Base-by-base conservation (phyloP, 495 filamentous ascomycete genomes). In the Neurospora africana region DNA sequence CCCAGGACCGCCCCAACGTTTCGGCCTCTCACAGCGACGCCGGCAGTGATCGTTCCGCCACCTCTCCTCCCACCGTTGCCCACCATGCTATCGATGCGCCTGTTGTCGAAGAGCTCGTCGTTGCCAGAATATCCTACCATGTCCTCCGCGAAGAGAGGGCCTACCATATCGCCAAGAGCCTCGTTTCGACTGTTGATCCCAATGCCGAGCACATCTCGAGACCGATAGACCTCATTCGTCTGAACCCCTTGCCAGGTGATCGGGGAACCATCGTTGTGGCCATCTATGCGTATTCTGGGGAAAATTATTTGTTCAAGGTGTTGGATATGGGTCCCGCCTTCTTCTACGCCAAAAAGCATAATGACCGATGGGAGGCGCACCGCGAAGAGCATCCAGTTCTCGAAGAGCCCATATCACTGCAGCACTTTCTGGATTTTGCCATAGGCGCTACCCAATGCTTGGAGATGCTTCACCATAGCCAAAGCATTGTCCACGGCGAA, bases 401-500 rank as follows among this genome's bases (percentile, higher is more conserved):
- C 4, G 84, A 84, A 4, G 83, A 87, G 67, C 88, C 88, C 36
- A 86, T 95, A 11, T 87, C 91, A 70, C 82, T 97, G 15, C 81
- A 89, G 36, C 83, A 86, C 10, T 97, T 97, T 77, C 85, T 97
- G 3, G 91, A 95, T 75, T 97, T 97, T 78, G 93, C 93, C 17
- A 90, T 97, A 71, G 93, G 93, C 33, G 92, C 93, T 8, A 88
- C 90, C 19, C 90, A 95, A 76, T 95, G 93, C 76, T 78, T 94
- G 53, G 94, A 97, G 79, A 89, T 95, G 36, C 77, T 97, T 17
- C 94, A 97, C 75, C 92, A 97, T 81, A 90, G 91, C 2, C 86
- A 93, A 44, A 89, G 90, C 58, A 88, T 93, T 21, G 88, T 97
- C 1, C 93, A 97, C 76, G 94, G 93, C 68, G 94, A 97, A 79